A percentile compares a stretch with the other conserved stretches of the same genome.
phyloP scores from a whole-genome alignment of 2,329 filamentous ascomycete species.

The Aspergillus sp. region DNA sequence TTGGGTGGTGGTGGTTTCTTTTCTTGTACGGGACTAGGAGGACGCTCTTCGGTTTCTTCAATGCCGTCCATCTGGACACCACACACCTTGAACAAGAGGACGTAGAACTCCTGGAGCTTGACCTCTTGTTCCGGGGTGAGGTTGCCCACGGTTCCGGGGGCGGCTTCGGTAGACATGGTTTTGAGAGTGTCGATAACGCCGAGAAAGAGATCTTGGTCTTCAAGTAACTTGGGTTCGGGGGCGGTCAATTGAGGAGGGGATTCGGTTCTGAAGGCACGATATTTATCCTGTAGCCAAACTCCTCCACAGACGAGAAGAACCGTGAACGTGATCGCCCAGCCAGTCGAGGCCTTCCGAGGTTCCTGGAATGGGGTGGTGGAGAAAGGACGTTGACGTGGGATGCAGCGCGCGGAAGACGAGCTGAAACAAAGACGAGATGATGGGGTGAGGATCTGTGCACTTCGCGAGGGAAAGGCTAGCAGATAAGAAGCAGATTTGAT shows the following conservation, averaged over 20 bases:
- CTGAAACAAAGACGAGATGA: slow-evolving; percentile 19
- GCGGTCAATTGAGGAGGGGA: slow-evolving; percentile 10
- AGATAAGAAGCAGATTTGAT: slow-evolving; percentile 18
- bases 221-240: slow-evolving; percentile 5
- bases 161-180: slow-evolving; percentile 33
- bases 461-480: slow-evolving; percentile 10
- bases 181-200: slow-evolving; percentile 37
- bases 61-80: slow-evolving; percentile 52
- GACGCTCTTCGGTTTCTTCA: slow-evolving; percentile 23
- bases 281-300: slow-evolving; percentile 34
- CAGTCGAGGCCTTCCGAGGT: slow-evolving; percentile 36
- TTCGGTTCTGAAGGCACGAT: slow-evolving; percentile 20
- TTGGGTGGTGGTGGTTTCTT: slow-evolving; percentile 66
- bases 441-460: slow-evolving; percentile 23
- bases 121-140: slow-evolving; percentile 85
- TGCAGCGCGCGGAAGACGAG: slow-evolving; percentile 22
- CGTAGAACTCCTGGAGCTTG: slow-evolving; percentile 87
- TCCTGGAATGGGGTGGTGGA: slow-evolving; percentile 25
- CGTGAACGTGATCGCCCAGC: slow-evolving; percentile 38
- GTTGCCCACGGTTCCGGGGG: slow-evolving; percentile 72
- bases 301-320: slow-evolving; percentile 35
- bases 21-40: slow-evolving; percentile 24
- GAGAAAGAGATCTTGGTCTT: slow-evolving; percentile 26
- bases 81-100: slow-evolving; percentile 71
- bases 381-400: slow-evolving; percentile 25